phyloP scores from a whole-genome alignment of 139 green algal species.

The Edaphochlamys debaryana region DNA sequence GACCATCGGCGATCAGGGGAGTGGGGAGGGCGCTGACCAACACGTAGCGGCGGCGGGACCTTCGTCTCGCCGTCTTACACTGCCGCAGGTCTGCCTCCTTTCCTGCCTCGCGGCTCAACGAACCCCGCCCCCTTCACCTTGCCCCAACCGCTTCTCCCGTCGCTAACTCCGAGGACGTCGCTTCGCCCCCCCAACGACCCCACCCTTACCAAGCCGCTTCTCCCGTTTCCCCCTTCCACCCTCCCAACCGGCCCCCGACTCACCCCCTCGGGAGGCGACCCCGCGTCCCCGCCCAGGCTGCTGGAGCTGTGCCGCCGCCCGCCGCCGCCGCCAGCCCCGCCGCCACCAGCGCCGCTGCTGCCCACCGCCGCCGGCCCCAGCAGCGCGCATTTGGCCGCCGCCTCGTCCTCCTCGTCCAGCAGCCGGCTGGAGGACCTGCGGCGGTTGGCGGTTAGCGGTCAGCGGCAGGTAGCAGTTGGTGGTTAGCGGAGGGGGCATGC shows the following conservation, averaged over 20 bases:
- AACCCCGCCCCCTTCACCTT: too few species aligned
- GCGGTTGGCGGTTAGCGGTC: too few species aligned
- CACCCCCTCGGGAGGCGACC: background rate
- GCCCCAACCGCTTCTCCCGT: background rate
- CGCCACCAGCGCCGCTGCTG: background rate
- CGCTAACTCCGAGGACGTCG: background rate
- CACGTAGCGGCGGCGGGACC: too few species aligned
- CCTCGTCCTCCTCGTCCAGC: conserved; percentile 40
- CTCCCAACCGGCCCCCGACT: too few species aligned
- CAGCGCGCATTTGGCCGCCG: conserved; percentile 31
- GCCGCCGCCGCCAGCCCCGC: background rate
- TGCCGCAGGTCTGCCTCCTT: too few species aligned
- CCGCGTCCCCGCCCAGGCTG: background rate
- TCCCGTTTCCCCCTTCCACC: background rate
- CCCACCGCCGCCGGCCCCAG: background rate
- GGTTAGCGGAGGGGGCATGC: too few species aligned
- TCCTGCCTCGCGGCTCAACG: too few species aligned
- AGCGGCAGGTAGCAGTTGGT: too few species aligned
- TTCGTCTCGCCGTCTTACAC: too few species aligned
- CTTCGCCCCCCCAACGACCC: background rate
- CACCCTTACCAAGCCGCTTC: background rate
- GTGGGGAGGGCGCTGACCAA: too few species aligned
- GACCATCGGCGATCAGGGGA: too few species aligned
- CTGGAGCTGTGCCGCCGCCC: background rate
- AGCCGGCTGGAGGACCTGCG: background rate